These are phyloP conservation scores for Phaeotremella skinneri DNA, from an alignment of 768 basidiomycete genomes.

Conservation along the genomic window DNA sequence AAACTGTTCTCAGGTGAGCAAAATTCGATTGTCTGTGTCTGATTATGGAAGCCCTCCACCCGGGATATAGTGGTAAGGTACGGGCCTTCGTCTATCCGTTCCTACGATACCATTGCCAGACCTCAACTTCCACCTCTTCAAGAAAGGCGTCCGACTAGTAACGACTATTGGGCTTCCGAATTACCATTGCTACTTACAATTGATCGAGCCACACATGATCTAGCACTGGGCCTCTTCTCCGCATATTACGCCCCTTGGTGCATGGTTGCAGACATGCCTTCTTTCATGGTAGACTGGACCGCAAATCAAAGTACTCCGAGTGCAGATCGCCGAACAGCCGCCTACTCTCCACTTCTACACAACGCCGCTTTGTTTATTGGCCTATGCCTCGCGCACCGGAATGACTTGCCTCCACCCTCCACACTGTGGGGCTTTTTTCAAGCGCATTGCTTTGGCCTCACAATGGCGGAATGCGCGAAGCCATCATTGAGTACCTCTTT, in stretches of 20 bases:
- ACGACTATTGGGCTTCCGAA: conserved; percentile 7
- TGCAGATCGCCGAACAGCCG: conserved; percentile 1
- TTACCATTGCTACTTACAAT: conserved; percentile 10
- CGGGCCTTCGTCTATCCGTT: background rate
- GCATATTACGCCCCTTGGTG: conserved; percentile 23
- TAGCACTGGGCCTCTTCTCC: conserved; percentile 8
- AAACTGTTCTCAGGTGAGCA: no score
- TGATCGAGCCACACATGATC: conserved; percentile 6
- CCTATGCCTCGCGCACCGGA: conserved; percentile 3
- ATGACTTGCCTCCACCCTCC: conserved; percentile 5
- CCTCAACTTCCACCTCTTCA: background rate
- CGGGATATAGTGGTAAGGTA: background rate
- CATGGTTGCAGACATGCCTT: conserved; percentile 14
- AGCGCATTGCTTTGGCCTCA: background rate
- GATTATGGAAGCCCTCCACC: no score
- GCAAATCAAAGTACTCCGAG: background rate
- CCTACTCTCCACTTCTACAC: conserved; percentile 20
- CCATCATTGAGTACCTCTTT: background rate
- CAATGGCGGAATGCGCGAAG: background rate
- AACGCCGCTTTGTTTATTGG: conserved; percentile 11
- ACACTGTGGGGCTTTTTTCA: background rate
- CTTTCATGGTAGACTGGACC: conserved; percentile 13
- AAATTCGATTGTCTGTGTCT: no score
- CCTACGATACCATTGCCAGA: background rate
- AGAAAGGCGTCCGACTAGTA: background rate